A percentile compares a stretch with the other conserved stretches of the same genome.
phyloP scores from a whole-genome alignment of 1,284 basidiomycete genomes.

The Sanguinoderma infundibulare region DNA sequence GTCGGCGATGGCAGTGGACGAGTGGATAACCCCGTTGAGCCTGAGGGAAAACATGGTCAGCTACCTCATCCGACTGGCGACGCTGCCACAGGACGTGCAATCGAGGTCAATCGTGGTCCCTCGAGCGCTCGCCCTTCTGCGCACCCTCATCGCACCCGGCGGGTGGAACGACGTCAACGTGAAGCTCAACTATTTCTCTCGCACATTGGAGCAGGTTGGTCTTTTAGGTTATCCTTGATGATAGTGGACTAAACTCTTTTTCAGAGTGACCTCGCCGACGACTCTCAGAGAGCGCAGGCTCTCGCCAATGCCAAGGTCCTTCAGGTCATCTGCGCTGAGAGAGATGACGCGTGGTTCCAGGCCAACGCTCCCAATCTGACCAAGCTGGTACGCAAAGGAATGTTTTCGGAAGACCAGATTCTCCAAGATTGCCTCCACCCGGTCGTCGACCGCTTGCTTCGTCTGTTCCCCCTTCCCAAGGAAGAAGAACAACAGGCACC shows the following conservation, averaged over 20 bases:
- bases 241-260: background rate
- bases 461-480: slow-evolving; percentile 83
- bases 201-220: slow-evolving; percentile 80
- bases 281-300: slow-evolving; percentile 70
- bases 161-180: slow-evolving; percentile 96
- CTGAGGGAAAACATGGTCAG: slow-evolving; percentile 92
- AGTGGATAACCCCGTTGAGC: slow-evolving; percentile 79
- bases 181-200: slow-evolving; percentile 88
- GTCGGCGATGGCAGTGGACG: slow-evolving; percentile 13
- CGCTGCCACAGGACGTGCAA: slow-evolving; percentile 75
- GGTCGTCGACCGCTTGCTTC: slow-evolving; percentile 86
- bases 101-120: slow-evolving; percentile 69
- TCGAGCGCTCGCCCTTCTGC: slow-evolving; percentile 82
- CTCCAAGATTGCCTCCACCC: slow-evolving; percentile 84
- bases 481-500: slow-evolving; percentile 71
- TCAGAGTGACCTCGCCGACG: slow-evolving; percentile 76
- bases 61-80: slow-evolving; percentile 89
- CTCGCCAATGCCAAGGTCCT: slow-evolving; percentile 90
- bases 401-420: slow-evolving; percentile 74
- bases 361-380: slow-evolving; percentile 83
- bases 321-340: slow-evolving; percentile 84
- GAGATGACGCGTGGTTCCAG: slow-evolving; percentile 85
- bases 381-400: slow-evolving; percentile 89
- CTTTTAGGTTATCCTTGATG: background rate
- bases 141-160: slow-evolving; percentile 78